Evolutionary conservation across 306 rosid genomes (phyloP).

Genomic region (Psophocarpus tetragonolobus): DNA sequence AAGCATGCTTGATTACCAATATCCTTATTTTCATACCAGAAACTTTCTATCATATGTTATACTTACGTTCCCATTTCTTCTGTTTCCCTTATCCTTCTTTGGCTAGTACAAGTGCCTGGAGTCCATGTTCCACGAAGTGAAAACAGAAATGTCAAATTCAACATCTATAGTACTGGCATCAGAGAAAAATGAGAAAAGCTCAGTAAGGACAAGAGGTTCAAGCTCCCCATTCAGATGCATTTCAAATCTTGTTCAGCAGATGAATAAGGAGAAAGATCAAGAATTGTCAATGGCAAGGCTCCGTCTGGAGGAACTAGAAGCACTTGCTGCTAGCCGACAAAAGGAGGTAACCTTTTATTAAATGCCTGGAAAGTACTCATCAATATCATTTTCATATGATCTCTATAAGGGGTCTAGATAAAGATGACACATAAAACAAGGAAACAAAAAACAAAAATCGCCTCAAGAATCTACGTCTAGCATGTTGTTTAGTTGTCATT

Average conservation of each 20-base stretch:
- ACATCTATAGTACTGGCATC: constrained; percentile 41
- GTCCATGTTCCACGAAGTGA: constrained; percentile 83
- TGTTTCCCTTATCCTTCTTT: constrained; percentile 39
- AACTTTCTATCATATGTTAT: constrained; percentile 20
- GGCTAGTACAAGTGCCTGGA: constrained; percentile 81
- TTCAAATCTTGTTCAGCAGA: constrained; percentile 83
- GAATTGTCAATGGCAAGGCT: constrained; percentile 67
- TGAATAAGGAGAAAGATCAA: constrained; percentile 89
- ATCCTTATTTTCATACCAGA: neutral
- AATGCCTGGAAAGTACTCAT: constrained; percentile 13
- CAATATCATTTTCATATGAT: constrained; percentile 13
- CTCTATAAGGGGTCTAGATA: neutral
- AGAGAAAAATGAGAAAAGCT: constrained; percentile 63
- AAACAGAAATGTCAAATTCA: constrained; percentile 57
- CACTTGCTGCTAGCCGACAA: constrained; percentile 68
- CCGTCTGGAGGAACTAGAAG: constrained; percentile 79
- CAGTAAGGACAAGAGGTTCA: constrained; percentile 76
- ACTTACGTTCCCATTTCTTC: constrained; percentile 28
- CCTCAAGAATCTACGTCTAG: neutral
- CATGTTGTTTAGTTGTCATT: neutral
- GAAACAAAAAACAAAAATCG: neutral
- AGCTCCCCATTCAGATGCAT: constrained; percentile 97
- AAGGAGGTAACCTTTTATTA: constrained; percentile 62
- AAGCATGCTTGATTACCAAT: neutral
- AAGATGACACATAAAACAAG: constrained; percentile 5